A percentile compares a stretch with the other conserved stretches of the same genome.
These are phyloP conservation scores for Pyrenochaeta sp. DNA, from an alignment of 2,329 filamentous ascomycete genomes.

Conservation along the genomic window DNA sequence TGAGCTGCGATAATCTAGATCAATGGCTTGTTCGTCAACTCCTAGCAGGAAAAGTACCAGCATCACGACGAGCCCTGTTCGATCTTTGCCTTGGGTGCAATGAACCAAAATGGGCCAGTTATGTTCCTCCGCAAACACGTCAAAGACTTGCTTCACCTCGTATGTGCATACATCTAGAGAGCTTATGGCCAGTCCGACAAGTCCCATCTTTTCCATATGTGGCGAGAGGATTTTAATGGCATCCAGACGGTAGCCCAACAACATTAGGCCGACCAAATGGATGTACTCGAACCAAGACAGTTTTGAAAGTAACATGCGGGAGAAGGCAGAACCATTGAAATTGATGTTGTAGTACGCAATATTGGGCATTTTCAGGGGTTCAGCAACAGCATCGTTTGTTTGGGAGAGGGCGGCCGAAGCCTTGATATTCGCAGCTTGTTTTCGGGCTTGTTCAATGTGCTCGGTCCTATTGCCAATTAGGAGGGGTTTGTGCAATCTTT, in stretches of 20 bases:
- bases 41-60: constrained; percentile 72
- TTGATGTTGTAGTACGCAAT: constrained; percentile 73
- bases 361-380: constrained; percentile 69
- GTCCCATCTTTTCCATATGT: constrained; percentile 75
- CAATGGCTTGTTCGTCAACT: constrained; percentile 67
- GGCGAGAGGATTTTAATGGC: constrained; percentile 75
- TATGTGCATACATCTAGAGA: constrained; percentile 72
- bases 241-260: constrained; percentile 71
- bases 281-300: constrained; percentile 73
- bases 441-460: constrained; percentile 72
- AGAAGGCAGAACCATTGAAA: constrained; percentile 77
- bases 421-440: constrained; percentile 61
- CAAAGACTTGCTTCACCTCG: constrained; percentile 67
- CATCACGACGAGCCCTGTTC: constrained; percentile 76
- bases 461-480: constrained; percentile 66
- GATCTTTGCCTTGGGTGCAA: constrained; percentile 90
- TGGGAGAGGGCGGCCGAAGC: constrained; percentile 55
- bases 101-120: constrained; percentile 76
- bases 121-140: constrained; percentile 56
- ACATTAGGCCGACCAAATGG: constrained; percentile 69
- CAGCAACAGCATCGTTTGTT: constrained; percentile 61
- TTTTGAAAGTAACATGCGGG: constrained; percentile 71
- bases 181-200: constrained; percentile 74
- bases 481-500: neutral
- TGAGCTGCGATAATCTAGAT: constrained; percentile 76